These are phyloP conservation scores for Colletotrichum sp. DNA, from an alignment of 2,329 filamentous ascomycete species.

Conservation along the genomic window DNA sequence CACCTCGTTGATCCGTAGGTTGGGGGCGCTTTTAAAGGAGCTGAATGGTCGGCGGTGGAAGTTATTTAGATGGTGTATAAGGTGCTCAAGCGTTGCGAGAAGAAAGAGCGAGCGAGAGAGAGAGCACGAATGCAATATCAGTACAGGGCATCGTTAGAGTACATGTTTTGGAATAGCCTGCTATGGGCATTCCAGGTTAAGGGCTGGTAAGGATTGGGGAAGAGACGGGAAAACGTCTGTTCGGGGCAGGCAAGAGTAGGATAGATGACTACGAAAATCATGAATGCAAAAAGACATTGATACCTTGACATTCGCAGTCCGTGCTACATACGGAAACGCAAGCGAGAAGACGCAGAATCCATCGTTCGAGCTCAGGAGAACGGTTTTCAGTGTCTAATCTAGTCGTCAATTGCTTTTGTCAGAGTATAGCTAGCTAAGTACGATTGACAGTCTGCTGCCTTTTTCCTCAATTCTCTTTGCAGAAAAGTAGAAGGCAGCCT, in stretches of 20 bases:
- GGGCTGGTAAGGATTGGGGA: too few species aligned
- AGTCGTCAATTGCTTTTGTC: background rate
- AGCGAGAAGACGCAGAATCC: background rate
- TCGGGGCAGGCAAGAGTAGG: background rate
- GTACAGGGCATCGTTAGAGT: background rate
- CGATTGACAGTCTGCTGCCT: background rate
- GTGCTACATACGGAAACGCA: background rate
- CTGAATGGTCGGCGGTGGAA: background rate
- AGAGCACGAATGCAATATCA: background rate
- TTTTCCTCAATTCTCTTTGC: background rate
- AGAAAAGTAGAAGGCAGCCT: background rate
- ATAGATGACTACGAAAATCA: background rate
- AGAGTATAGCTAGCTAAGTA: background rate
- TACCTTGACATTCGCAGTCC: background rate
- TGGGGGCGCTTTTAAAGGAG: background rate
- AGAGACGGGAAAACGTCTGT: background rate
- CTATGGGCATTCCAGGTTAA: background rate
- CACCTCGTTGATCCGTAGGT: background rate
- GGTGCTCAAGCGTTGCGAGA: background rate
- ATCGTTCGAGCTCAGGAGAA: background rate
- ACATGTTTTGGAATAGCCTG: background rate
- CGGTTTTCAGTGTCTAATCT: background rate
- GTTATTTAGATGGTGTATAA: background rate
- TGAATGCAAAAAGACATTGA: background rate
- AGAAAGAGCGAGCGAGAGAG: background rate